Percentiles rank a stretch among this genome's conserved stretches.
Evolutionary conservation across 148 eudicot genomes (phyloP).

Genomic region (Beta vulgaris): DNA sequence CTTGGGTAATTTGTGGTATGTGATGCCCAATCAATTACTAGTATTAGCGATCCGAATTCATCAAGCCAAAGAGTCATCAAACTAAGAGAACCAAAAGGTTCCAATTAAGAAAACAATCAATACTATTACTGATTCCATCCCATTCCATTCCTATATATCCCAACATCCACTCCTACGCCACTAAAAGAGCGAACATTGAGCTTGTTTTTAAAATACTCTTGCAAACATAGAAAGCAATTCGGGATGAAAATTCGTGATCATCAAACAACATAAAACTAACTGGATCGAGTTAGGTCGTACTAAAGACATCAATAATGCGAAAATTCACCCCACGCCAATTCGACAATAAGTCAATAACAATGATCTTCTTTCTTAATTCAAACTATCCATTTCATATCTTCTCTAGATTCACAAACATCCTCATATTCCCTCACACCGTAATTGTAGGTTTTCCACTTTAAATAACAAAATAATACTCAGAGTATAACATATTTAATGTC

Average conservation of each 20-base stretch:
- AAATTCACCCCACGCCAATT: background rate
- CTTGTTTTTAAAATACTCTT: background rate
- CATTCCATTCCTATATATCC: background rate
- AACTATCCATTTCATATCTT: background rate
- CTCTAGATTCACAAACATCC: too few species aligned
- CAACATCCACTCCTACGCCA: background rate
- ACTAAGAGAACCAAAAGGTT: background rate
- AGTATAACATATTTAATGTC: background rate
- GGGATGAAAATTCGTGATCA: background rate
- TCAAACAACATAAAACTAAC: too few species aligned
- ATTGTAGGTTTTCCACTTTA: background rate
- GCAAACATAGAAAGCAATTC: too few species aligned
- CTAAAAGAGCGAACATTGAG: background rate
- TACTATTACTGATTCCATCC: too few species aligned
- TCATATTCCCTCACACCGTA: background rate
- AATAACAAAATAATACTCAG: background rate
- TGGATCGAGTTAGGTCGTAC: too few species aligned
- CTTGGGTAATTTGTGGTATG: background rate
- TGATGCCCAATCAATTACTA: background rate
- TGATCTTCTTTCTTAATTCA: background rate
- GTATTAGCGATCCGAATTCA: background rate
- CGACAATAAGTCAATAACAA: background rate
- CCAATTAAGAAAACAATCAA: constrained; percentile 1
- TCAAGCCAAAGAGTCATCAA: background rate
- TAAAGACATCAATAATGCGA: too few species aligned